Conservation (phyloP, 441 rosid genomes). For the Populus hybrid region DNA sequence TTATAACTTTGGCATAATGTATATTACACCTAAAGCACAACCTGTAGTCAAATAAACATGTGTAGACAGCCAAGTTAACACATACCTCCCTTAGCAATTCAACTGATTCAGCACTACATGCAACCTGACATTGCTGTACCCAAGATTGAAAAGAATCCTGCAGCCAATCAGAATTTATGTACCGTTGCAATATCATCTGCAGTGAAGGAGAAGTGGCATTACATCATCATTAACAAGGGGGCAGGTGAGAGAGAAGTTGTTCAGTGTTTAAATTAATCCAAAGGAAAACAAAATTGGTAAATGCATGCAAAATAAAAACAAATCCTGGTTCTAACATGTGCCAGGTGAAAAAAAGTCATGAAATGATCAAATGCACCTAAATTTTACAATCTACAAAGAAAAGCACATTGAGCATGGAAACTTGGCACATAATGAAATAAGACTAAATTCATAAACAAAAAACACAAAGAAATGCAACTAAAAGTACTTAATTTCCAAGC, state of each 20-base stretch:
- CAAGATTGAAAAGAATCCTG: conserved; percentile 55
- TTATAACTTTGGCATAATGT: neutral
- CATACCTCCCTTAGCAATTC: conserved; percentile 88
- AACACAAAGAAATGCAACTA: neutral
- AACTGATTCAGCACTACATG: conserved; percentile 75
- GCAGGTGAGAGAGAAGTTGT: neutral
- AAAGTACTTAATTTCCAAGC: neutral
- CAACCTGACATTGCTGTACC: conserved; percentile 64
- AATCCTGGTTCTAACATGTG: neutral
- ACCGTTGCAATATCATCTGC: conserved; percentile 77
- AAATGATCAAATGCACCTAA: neutral
- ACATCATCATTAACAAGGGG: conserved; percentile 1
- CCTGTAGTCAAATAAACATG: neutral
- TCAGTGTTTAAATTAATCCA: neutral
- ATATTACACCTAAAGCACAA: neutral
- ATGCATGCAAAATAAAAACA: neutral
- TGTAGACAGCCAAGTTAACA: neutral
- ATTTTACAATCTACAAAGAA: neutral
- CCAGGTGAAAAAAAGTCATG: neutral
- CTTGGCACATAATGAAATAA: neutral
- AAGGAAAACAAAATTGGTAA: neutral
- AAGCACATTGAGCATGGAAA: neutral
- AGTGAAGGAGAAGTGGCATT: conserved; percentile 21
- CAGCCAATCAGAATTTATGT: conserved; percentile 64
- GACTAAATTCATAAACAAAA: neutral